phyloP scores from a whole-genome alignment of 768 basidiomycete species.

The Leccinum broughii region DNA sequence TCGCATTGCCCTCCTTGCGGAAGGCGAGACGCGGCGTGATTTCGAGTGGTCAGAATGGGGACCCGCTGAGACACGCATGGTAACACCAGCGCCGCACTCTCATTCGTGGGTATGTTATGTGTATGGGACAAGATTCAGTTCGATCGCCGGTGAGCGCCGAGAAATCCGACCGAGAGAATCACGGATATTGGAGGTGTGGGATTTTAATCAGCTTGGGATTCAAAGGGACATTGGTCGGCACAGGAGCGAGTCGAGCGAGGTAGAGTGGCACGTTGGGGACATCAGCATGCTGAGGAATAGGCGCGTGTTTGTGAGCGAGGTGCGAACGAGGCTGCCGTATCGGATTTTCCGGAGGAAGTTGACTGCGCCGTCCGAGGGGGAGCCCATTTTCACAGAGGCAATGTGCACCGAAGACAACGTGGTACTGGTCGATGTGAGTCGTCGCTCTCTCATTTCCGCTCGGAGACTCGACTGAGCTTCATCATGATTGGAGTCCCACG shows the following conservation, averaged over 20 bases:
- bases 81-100: conserved; percentile 38
- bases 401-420: conserved; percentile 62
- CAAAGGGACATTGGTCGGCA: conserved; percentile 23
- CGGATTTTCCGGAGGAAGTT: conserved; percentile 34
- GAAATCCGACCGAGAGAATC: conserved; percentile 12
- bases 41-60: conserved; percentile 56
- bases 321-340: conserved; percentile 50
- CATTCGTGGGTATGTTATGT: conserved; percentile 61
- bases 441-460: neutral
- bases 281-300: conserved; percentile 26
- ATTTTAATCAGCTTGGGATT: conserved; percentile 50
- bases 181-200: conserved; percentile 42
- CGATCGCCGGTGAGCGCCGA: conserved; percentile 16
- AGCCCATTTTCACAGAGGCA: conserved; percentile 27
- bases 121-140: conserved; percentile 48
- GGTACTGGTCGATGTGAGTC: conserved; percentile 49
- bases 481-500: conserved; percentile 15
- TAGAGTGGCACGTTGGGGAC: conserved; percentile 29
- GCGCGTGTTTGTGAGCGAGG: conserved; percentile 40
- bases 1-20: conserved; percentile 21
- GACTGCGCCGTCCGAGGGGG: conserved; percentile 8
- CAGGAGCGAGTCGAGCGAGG: conserved; percentile 10
- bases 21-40: conserved; percentile 18
- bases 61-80: conserved; percentile 45
- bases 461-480: neutral